These are phyloP conservation scores for Fusarium metavorans DNA, from an alignment of 2,329 filamentous ascomycete species.

Conservation along the genomic window DNA sequence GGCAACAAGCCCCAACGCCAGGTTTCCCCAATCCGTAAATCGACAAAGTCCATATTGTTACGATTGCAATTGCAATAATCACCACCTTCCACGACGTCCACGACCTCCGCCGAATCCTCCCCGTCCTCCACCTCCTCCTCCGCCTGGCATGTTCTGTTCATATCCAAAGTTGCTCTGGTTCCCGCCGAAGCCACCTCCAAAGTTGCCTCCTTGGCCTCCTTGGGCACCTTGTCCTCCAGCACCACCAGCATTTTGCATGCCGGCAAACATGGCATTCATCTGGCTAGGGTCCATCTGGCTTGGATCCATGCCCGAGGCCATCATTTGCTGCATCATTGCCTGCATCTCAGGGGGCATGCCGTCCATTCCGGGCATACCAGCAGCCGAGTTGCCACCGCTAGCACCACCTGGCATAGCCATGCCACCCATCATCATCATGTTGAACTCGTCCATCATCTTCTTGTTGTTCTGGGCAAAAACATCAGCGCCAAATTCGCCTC, in stretches of 20 bases:
- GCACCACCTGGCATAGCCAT: constrained; percentile 56
- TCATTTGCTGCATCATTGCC: constrained; percentile 78
- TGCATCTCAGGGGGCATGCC: constrained; percentile 76
- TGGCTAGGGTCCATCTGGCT: constrained; percentile 73
- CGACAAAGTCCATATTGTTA: constrained; percentile 27
- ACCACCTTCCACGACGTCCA: constrained; percentile 44
- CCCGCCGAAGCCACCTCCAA: constrained; percentile 65
- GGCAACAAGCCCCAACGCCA: constrained; percentile 43
- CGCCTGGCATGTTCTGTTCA: constrained; percentile 60
- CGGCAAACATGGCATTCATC: constrained; percentile 70
- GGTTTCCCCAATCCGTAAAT: constrained; percentile 40
- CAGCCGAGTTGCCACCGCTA: constrained; percentile 47
- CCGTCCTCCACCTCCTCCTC: constrained; percentile 49
- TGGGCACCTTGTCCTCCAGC: constrained; percentile 56
- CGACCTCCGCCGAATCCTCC: constrained; percentile 48
- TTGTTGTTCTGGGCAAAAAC: constrained; percentile 74
- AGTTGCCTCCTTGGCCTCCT: constrained; percentile 64
- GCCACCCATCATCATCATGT: constrained; percentile 75
- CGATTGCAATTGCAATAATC: not conserved
- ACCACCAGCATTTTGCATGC: constrained; percentile 64
- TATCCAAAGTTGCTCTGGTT: constrained; percentile 66
- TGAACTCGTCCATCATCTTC: constrained; percentile 82
- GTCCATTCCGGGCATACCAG: constrained; percentile 68
- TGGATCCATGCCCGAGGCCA: constrained; percentile 73
- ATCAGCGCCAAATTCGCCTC: constrained; percentile 79